phyloP scores from a whole-genome alignment of 2,329 filamentous ascomycete species.

The Aphanocladium album region DNA sequence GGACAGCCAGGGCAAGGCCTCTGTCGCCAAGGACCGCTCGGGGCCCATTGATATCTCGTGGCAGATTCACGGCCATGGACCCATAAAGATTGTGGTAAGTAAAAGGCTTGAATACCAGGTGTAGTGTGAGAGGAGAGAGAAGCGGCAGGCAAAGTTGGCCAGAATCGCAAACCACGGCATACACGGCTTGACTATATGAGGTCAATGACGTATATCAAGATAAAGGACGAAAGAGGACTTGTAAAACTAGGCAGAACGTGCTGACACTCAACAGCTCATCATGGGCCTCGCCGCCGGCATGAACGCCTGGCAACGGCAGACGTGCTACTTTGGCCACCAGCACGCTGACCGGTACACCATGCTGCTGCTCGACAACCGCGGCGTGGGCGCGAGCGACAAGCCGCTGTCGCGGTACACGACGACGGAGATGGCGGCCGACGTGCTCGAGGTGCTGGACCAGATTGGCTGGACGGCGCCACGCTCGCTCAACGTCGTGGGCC shows the following conservation, averaged over 20 bases:
- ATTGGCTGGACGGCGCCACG: constrained; percentile 58
- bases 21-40: constrained; percentile 65
- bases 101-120: not conserved
- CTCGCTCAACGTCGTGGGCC: constrained; percentile 64
- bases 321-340: constrained; percentile 73
- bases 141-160: too few species aligned
- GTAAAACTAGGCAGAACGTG: too few species aligned
- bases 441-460: constrained; percentile 63
- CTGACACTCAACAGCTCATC: constrained; percentile 53
- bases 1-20: constrained; percentile 52
- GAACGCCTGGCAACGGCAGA: constrained; percentile 77
- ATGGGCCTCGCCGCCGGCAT: constrained; percentile 71
- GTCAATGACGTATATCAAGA: too few species aligned
- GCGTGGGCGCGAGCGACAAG: constrained; percentile 75
- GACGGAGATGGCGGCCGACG: constrained; percentile 76
- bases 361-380: constrained; percentile 78
- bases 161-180: too few species aligned
- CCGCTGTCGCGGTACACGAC: constrained; percentile 75
- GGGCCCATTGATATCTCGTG: constrained; percentile 73
- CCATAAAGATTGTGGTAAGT: constrained; percentile 68
- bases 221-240: too few species aligned
- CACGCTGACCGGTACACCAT: constrained; percentile 63
- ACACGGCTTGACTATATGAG: not conserved
- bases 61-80: constrained; percentile 73
- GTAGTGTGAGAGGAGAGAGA: too few species aligned